Evolutionary conservation across 495 filamentous ascomycete genomes (phyloP), one percentile per base, ranked within the genome.

Genomic region (Filosporella fistucella): DNA sequence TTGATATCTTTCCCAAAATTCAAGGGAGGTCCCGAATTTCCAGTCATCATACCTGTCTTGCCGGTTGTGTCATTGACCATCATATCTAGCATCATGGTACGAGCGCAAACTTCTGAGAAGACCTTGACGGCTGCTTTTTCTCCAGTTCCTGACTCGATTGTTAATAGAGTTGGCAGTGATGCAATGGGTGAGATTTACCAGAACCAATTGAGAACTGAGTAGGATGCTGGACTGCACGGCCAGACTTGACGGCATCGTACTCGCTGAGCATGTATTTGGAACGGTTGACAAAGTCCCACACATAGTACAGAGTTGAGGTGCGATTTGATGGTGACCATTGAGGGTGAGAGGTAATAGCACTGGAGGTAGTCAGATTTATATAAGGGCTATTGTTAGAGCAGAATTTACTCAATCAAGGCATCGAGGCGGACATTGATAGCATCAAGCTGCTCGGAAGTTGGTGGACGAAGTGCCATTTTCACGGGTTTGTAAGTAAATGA

Each of bases 241-340:
- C 59, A 13, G 30, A 34, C 36, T 43, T 55, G 29, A 63, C 33
- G 30, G 56, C 58, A 2, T 61, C 56, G 26, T 63, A 46, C 51
- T 65, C 60, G 11, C 47, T 52, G 24, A 63, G 47, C 29, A 59
- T 61, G 47, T 63, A 65, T 18, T 51, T 40, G 10, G 51, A 61
- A 9, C 58, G 47, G 53, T 43, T 42, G 40, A 47, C 54, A 44
- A 63, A 65, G 37, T 61, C 60, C 62, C 55, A 63, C 17, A 57
- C 29, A 30, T 57, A 34, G 18, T 42, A 47, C 3, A 60, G 41
- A n/a, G 44, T 55, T 10, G 22, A 29, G 41, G 55, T 22, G 8
- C 23, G 40, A 0, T 39, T 16, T 13, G 44, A 37, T 21, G 42
- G 25, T 8, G 16, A 33, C 42, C 33, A 52, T 24, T 42, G 24